A percentile compares a stretch with the other conserved stretches of the same genome.
These are phyloP conservation scores for Eutrema heterophyllum DNA, from an alignment of 345 rosid genomes.

Conservation along the genomic window DNA sequence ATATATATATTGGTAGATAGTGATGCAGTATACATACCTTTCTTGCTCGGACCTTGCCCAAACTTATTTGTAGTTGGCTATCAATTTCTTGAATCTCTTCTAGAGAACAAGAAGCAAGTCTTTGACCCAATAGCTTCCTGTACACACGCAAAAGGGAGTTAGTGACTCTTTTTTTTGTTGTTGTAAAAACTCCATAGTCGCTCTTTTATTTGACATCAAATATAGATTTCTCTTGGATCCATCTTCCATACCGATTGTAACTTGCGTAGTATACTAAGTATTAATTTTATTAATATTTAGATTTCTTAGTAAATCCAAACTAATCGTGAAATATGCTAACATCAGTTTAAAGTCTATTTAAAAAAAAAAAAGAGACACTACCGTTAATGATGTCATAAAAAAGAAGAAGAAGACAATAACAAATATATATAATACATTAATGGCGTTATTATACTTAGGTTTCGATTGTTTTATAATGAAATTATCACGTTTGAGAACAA, in stretches of 20 bases:
- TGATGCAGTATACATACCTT: slow-evolving; percentile 42
- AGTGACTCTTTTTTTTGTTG: neutral
- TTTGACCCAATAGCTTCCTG: slow-evolving; percentile 62
- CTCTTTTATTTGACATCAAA: slow-evolving; percentile 1
- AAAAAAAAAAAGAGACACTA: no score
- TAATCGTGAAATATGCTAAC: neutral
- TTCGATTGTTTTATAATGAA: neutral
- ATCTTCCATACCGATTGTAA: neutral
- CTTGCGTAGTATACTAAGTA: neutral
- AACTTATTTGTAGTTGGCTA: slow-evolving; percentile 47
- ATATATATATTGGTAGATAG: neutral
- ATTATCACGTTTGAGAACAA: neutral
- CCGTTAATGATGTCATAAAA: no score
- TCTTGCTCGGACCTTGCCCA: slow-evolving; percentile 50
- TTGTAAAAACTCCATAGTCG: neutral
- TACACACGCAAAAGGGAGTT: neutral
- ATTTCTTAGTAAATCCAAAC: neutral
- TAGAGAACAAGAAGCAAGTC: slow-evolving; percentile 38
- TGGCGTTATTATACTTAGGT: neutral
- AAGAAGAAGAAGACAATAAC: neutral
- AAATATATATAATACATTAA: neutral
- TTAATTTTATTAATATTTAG: neutral
- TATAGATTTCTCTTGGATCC: neutral
- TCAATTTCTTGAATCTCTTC: slow-evolving; percentile 48
- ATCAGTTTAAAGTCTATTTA: neutral